phyloP scores from a whole-genome alignment of 345 rosid genomes.

The Aegle marmelos region DNA sequence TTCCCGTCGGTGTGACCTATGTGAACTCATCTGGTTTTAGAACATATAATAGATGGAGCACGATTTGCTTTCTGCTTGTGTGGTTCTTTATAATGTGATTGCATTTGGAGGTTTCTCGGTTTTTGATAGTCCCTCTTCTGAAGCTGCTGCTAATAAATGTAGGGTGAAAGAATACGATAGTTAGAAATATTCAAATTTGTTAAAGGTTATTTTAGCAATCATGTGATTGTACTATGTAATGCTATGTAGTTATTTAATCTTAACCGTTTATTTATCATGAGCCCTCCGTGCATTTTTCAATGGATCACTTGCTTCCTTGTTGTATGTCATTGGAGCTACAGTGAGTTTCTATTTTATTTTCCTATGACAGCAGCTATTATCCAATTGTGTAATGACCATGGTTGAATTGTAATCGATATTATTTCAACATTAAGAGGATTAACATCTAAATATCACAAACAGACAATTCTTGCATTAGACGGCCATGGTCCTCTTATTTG shows the following conservation, averaged over 20 bases:
- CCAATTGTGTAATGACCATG: background rate
- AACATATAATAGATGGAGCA: slow-evolving; percentile 26
- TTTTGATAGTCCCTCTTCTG: slow-evolving; percentile 33
- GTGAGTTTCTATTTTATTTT: background rate
- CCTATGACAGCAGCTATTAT: background rate
- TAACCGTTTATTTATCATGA: background rate
- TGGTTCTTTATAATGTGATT: slow-evolving; percentile 36
- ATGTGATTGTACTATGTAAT: slow-evolving; percentile 11
- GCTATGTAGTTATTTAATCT: background rate
- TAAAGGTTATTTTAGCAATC: slow-evolving; percentile 11
- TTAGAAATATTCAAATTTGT: slow-evolving; percentile 20
- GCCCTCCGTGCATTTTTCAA: background rate
- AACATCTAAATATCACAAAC: background rate
- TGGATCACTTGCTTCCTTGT: background rate
- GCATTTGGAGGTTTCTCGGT: slow-evolving; percentile 22
- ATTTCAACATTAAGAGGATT: background rate
- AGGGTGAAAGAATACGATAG: slow-evolving; percentile 28
- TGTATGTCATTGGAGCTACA: background rate
- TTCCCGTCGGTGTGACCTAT: slow-evolving; percentile 86
- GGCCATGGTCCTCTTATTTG: background rate
- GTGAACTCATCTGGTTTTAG: slow-evolving; percentile 34
- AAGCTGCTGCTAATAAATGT: slow-evolving; percentile 19
- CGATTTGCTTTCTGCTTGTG: slow-evolving; percentile 31
- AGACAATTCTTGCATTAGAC: background rate
- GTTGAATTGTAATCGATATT: background rate